Percentiles rank a stretch among this genome's conserved stretches.
phyloP scores from a whole-genome alignment of 2,329 filamentous ascomycete species.

The Fusarium sp. region DNA sequence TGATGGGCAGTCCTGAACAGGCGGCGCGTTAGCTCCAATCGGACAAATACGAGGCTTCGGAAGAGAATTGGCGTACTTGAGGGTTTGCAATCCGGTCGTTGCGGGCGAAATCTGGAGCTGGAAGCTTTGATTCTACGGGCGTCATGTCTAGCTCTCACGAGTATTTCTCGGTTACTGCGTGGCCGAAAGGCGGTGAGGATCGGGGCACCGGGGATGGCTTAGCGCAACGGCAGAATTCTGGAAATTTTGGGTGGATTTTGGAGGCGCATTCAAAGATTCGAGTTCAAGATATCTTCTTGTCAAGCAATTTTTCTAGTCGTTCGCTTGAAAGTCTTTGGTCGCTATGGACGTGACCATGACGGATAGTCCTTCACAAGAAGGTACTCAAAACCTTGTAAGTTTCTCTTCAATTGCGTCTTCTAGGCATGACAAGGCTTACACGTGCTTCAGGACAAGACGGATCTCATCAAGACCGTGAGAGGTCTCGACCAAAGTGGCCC shows the following conservation, averaged over 20 bases:
- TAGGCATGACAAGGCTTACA: constrained; percentile 34
- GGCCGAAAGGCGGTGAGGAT: constrained; percentile 58
- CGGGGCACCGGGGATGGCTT: constrained; percentile 35
- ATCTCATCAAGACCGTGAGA: constrained; percentile 65
- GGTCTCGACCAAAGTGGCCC: constrained; percentile 65
- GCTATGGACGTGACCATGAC: constrained; percentile 40
- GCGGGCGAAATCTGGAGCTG: constrained; percentile 44
- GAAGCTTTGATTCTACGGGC: constrained; percentile 38
- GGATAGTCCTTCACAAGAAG: constrained; percentile 13
- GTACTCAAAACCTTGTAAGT: constrained; percentile 28
- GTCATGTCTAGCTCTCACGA: constrained; percentile 53
- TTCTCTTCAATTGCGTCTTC: neutral
- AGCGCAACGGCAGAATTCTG: constrained; percentile 58
- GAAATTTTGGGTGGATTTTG: constrained; percentile 54
- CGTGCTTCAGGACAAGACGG: constrained; percentile 44
- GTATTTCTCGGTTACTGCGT: constrained; percentile 52
- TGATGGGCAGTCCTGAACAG: constrained; percentile 49
- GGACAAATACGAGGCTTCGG: neutral
- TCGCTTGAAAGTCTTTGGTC: constrained; percentile 7
- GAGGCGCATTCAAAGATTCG: constrained; percentile 37
- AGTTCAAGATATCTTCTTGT: constrained; percentile 27
- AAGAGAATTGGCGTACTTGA: constrained; percentile 41
- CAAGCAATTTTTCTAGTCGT: constrained; percentile 16
- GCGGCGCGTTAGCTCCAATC: constrained; percentile 38
- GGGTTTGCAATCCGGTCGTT: constrained; percentile 36